phyloP scores from a whole-genome alignment of 148 eudicot genomes.

The Camellia japonica region DNA sequence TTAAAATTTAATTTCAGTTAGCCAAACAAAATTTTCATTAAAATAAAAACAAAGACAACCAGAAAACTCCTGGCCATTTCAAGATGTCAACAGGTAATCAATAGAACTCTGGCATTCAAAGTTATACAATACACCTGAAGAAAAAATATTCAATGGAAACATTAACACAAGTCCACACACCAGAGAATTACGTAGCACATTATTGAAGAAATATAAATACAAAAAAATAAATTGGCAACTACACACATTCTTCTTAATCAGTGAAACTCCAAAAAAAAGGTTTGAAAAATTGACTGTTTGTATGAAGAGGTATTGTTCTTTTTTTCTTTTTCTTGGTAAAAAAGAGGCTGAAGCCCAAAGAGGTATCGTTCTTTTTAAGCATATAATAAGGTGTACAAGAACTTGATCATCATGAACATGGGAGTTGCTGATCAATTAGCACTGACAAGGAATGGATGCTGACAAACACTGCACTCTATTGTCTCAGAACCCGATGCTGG shows the following conservation, averaged over 20 bases:
- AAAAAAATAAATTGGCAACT: neutral
- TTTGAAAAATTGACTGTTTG: neutral
- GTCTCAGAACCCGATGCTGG: constrained; percentile 79
- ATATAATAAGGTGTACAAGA: neutral
- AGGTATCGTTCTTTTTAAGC: neutral
- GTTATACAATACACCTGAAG: no score
- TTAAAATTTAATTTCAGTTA: no score
- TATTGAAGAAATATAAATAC: neutral
- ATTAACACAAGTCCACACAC: neutral
- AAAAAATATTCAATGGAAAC: neutral
- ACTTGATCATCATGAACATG: neutral
- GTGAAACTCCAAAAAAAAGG: neutral
- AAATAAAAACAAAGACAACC: no score
- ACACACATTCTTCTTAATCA: neutral
- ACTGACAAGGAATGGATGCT: constrained; percentile 73
- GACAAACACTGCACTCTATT: constrained; percentile 88
- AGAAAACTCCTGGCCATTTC: no score
- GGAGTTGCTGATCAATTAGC: constrained; percentile 33
- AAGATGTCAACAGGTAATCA: no score
- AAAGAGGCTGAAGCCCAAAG: no score
- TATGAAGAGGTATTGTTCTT: neutral
- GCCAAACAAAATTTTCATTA: no score
- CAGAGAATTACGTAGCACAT: neutral
- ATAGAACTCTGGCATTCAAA: no score
- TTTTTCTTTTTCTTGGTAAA: no score